Conservation (phyloP, 2,329 filamentous ascomycete genomes). For the Alternaria rosae region DNA sequence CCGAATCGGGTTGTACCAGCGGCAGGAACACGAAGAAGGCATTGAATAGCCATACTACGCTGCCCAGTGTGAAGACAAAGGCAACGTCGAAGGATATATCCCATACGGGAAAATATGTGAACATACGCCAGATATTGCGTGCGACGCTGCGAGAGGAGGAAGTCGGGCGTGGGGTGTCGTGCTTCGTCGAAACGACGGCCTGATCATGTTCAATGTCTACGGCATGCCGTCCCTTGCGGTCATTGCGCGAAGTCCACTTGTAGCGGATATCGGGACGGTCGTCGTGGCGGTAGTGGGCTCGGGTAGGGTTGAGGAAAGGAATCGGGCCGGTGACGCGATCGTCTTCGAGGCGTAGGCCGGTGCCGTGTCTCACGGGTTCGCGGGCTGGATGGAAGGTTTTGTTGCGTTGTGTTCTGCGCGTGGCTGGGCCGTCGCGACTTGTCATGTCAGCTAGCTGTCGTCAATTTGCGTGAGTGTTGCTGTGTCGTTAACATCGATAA, state of each 20-base stretch:
- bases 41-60: conserved; percentile 59
- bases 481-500: not conserved
- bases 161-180: conserved; percentile 45
- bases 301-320: conserved; percentile 60
- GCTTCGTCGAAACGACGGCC: conserved; percentile 20
- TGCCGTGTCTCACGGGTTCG: conserved; percentile 33
- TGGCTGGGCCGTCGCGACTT: not conserved
- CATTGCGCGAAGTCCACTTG: conserved; percentile 55
- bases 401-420: conserved; percentile 29
- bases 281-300: conserved; percentile 18
- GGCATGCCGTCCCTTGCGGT: conserved; percentile 54
- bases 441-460: not conserved
- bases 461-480: not conserved
- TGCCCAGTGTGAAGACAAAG: conserved; percentile 61
- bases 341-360: conserved; percentile 30
- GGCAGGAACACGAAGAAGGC: conserved; percentile 71
- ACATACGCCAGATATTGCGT: conserved; percentile 57
- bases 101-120: conserved; percentile 61
- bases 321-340: conserved; percentile 52
- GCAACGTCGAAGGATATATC: conserved; percentile 66
- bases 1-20: conserved; percentile 58
- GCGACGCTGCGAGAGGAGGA: conserved; percentile 40
- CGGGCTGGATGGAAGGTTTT: conserved; percentile 34
- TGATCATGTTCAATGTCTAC: conserved; percentile 37
- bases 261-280: conserved; percentile 44